phyloP scores from a whole-genome alignment of 2,329 filamentous ascomycete species.

The Fusarium hostae region DNA sequence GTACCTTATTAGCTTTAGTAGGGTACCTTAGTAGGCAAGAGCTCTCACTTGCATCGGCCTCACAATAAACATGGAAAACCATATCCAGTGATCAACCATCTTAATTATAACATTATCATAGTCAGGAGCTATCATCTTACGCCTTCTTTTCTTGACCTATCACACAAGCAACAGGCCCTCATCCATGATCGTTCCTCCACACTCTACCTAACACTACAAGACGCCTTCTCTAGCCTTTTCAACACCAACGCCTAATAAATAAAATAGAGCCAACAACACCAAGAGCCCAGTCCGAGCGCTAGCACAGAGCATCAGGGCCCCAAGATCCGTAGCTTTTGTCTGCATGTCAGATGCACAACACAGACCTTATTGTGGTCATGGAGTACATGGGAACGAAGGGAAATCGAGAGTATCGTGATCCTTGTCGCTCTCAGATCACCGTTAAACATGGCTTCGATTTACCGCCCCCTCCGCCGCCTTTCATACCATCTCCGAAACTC shows the following conservation, averaged over 20 bases:
- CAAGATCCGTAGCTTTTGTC: conserved; percentile 4
- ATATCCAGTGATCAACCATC: neutral
- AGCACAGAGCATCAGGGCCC: conserved; percentile 1
- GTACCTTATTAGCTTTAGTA: neutral
- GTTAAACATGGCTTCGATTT: conserved; percentile 3
- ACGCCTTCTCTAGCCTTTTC: neutral
- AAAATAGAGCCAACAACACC: neutral
- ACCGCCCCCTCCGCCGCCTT: neutral
- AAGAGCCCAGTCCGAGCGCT: conserved; percentile 18
- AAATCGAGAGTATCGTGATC: conserved; percentile 16
- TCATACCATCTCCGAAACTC: neutral
- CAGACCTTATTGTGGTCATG: conserved; percentile 24
- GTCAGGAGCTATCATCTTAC: neutral
- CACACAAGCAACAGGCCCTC: neutral
- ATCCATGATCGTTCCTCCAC: neutral
- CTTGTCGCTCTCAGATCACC: conserved; percentile 7
- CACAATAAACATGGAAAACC: neutral
- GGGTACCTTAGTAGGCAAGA: neutral
- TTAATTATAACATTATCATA: neutral
- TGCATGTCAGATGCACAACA: conserved; percentile 31
- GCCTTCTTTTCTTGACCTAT: neutral
- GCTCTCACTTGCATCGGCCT: neutral
- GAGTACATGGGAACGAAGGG: neutral
- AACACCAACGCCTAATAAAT: conserved; percentile 11
- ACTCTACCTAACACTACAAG: neutral